Conservation (phyloP, 2,329 filamentous ascomycete genomes). For the Apiospora koreana region DNA sequence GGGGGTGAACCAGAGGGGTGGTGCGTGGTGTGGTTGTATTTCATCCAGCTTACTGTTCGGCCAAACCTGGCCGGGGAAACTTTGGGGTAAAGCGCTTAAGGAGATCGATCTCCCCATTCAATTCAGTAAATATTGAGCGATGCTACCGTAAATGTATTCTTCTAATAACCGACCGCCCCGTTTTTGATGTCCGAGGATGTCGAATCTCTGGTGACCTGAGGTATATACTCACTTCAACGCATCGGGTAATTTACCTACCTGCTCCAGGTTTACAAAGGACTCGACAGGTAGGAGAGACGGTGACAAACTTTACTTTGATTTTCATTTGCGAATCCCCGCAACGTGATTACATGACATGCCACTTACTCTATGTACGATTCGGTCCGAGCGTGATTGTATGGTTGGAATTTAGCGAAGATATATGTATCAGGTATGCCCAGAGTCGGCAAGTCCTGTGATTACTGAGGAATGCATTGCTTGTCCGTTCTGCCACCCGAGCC, state of each 20-base stretch:
- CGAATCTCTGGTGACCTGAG: not conserved
- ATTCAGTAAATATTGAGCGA: not conserved
- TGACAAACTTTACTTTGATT: not conserved
- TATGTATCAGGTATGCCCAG: not conserved
- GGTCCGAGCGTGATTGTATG: not conserved
- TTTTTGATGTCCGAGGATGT: not conserved
- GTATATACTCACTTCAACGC: not conserved
- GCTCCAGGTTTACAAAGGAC: no score
- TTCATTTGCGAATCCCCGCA: not conserved
- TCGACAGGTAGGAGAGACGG: no score
- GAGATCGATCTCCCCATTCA: not conserved
- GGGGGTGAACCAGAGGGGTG: not conserved
- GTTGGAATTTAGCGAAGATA: not conserved
- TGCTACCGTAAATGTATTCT: not conserved
- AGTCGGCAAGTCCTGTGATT: not conserved
- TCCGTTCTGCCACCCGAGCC: not conserved
- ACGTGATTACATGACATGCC: not conserved
- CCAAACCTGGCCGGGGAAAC: not conserved
- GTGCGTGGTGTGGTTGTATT: not conserved
- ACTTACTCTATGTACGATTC: not conserved
- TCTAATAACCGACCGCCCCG: not conserved
- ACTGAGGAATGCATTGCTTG: not conserved
- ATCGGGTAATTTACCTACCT: no score
- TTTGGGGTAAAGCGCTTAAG: not conserved
- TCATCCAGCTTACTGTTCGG: not conserved